These are phyloP conservation scores for Flaveria trinervia DNA, from an alignment of 129 eudicot genomes.

Conservation along the genomic window DNA sequence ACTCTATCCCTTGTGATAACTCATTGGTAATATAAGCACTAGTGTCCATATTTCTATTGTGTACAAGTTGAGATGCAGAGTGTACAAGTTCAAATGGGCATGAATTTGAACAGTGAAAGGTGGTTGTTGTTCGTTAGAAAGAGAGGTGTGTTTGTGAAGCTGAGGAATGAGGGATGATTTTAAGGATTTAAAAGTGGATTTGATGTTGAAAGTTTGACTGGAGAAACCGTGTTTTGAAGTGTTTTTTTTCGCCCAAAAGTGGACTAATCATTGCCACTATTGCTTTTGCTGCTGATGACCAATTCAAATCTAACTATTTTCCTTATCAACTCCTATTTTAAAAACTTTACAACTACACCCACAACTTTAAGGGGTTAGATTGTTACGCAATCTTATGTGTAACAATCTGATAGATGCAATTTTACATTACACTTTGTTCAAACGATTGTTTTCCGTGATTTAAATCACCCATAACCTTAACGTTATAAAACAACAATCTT, in stretches of 20 bases:
- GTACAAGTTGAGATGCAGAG: conserved; percentile 24
- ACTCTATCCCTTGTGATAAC: conserved; percentile 69
- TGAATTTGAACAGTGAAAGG: conserved; percentile 31
- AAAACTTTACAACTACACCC: not conserved
- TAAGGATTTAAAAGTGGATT: conserved; percentile 44
- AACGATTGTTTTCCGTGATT: too few relatives aligned
- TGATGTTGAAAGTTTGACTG: conserved; percentile 65
- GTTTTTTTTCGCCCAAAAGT: conserved; percentile 34
- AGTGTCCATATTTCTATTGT: conserved; percentile 28
- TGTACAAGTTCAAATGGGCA: conserved; percentile 13
- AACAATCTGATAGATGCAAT: too few relatives aligned
- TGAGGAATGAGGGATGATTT: conserved; percentile 40
- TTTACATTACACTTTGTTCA: too few relatives aligned
- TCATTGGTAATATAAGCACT: conserved; percentile 52
- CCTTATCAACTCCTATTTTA: not conserved
- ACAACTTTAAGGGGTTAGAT: not conserved
- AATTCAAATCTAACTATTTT: conserved; percentile 50
- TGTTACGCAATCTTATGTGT: too few relatives aligned
- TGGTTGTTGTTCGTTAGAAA: not conserved
- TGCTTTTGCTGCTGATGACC: conserved; percentile 55
- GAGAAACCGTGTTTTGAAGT: conserved; percentile 49
- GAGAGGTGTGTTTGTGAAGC: conserved; percentile 37
- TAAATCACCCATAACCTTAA: too few relatives aligned
- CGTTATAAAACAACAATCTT: too few relatives aligned
- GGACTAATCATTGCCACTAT: conserved; percentile 43